Evolutionary conservation across 2,329 filamentous ascomycete species (phyloP), one percentile per base, ranked within the genome.

Genomic region (Plectosphaerella plurivora): DNA sequence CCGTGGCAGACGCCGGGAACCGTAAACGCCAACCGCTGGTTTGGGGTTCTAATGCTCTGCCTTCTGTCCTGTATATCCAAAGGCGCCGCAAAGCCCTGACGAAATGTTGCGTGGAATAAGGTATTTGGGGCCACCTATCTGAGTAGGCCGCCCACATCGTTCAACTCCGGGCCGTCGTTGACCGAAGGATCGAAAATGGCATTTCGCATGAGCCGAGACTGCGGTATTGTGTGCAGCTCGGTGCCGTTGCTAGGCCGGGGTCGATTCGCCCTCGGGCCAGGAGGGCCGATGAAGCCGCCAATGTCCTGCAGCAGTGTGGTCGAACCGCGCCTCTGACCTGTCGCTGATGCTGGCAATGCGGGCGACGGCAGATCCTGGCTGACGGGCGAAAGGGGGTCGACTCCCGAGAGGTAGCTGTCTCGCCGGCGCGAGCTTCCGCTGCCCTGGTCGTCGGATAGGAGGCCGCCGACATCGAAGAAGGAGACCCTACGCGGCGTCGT

Each of bases 381-480:
- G 52, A 64, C 66, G 2, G 69, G 62, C 11, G 70, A 64, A 15
- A 65, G 59, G 2, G 73, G 69, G 33, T 73, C 74, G 28, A 69
- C 57, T 45, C 68, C 71, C 5, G 75, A 77, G 20, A 68, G 67
- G 52, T 65, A 66, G 56, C 75, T 79, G 28, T 71, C 70, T 11
- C 71, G 68, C 41, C 69, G 64, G 47, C 68, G 28, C 49, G 60
- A 66, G 55, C 65, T 63, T 58, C 24, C 51, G 49, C 2, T 69
- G 57, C 77, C 20, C 7, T 41, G 36, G n/a, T 44, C 77, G 16
- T 76, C 76, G 5, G 86, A 83, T 1, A 95, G 72, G 0, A 96
- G 71, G 0, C 89, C 89, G 20, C 91, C 91, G 1, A 91, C 86
- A 59, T 96, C 92, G 61, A 93, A 91, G 66, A 96, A 93, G 0